Base-by-base conservation (phyloP, 805 yeast species). In the Torulaspora delbrueckii region DNA sequence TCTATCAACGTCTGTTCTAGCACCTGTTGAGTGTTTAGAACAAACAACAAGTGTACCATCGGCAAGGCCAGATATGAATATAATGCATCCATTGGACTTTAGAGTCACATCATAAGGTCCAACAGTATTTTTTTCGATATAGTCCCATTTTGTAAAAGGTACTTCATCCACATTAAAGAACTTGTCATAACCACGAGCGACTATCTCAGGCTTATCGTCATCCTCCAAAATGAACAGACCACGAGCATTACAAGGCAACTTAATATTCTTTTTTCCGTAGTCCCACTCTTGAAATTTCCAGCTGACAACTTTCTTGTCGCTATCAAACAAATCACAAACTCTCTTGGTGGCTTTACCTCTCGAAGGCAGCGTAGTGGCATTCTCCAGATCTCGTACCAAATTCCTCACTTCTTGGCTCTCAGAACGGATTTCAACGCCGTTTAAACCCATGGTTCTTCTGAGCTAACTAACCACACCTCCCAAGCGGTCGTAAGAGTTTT, bases 211-310 rank as follows among this genome's bases (percentile, higher is more conserved):
- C 48, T 60, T 51, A 1, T 50, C 56, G 1, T 55, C 53, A 12
- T 66, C 68, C 6, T 70, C 68, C 9, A 66, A 63, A 4, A 68
- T 84, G 63, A 91, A 91, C 12, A 91, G 63, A 0, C 99, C 99
- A 45, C 99, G 74, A 0, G 97, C 95, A 42, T 79, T 68, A 4
- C 79, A 72, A 0, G 96, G 96, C 7, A 91, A 68, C 1, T 46
- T 48, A 4, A 78, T 68, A 40, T 74, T 74, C 8, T 70, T 68
- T 43, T 73, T 76, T 13, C 79, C 79, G 59, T 86, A 91, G 56
- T 86, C 96, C 86, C 88, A 90, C 54, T 91, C 99, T 47, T 82
- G 79, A 67, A 88, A 89, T 63, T 82, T 86, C 98, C 98, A 91
- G 35, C 74, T 66, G 5, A 55, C 48, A 1, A 70, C 60, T n/a